Evolutionary conservation across 2,329 filamentous ascomycete species (phyloP).

Genomic region (Paecilomyces variotii): DNA sequence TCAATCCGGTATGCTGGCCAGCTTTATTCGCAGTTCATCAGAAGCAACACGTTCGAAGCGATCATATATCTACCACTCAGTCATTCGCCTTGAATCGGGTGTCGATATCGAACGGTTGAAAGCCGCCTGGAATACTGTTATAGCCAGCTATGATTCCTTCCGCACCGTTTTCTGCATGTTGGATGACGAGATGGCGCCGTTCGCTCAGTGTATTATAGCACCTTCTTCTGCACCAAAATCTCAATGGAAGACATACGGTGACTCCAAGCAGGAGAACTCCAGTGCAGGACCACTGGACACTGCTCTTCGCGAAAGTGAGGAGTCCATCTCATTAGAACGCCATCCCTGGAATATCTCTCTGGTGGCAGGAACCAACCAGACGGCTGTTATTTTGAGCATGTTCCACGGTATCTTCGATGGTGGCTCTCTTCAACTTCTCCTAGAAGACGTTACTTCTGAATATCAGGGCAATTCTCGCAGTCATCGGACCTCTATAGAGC

Average conservation of each 20-base stretch:
- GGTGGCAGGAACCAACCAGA: conserved; percentile 3
- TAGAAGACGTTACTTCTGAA: conserved; percentile 20
- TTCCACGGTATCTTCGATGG: conserved; percentile 33
- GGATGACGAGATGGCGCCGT: conserved; percentile 27
- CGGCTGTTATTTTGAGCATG: conserved; percentile 22
- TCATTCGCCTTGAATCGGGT: conserved; percentile 15
- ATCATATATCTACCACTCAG: conserved; percentile 26
- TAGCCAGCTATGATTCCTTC: conserved; percentile 23
- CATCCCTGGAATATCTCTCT: conserved; percentile 18
- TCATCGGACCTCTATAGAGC: conserved; percentile 14
- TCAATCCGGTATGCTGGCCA: conserved; percentile 28
- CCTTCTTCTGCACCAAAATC: conserved; percentile 4
- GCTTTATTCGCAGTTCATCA: conserved; percentile 19
- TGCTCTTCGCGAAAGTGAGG: conserved; percentile 12
- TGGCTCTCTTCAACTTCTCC: conserved; percentile 25
- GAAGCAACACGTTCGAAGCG: conserved; percentile 8
- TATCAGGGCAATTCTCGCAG: conserved; percentile 8
- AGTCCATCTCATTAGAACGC: conserved; percentile 9
- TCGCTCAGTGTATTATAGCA: conserved; percentile 25
- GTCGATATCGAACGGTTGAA: conserved; percentile 16
- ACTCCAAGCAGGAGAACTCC: conserved; percentile 10
- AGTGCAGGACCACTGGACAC: conserved; percentile 9
- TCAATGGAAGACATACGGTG: conserved; percentile 11
- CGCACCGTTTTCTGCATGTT: conserved; percentile 24
- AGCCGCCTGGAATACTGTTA: conserved; percentile 16